Conservation (phyloP, 805 yeast species). For the Metschnikowia cubensis region DNA sequence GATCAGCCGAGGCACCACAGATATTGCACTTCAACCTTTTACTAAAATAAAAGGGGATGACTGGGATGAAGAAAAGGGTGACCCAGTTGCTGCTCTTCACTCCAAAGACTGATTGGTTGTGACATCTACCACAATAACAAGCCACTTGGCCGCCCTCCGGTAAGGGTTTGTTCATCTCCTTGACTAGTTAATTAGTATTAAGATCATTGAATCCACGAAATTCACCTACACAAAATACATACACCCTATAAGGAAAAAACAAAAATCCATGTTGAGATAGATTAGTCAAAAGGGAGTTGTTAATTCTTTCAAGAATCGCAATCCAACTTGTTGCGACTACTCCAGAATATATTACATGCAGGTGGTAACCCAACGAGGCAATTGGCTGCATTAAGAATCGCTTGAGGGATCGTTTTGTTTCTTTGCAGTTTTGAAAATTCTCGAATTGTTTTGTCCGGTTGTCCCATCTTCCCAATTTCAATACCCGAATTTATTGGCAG, state of each 20-base stretch:
- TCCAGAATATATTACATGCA: neutral
- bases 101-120: conserved; percentile 51
- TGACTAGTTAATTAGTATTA: conserved; percentile 14
- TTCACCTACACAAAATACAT: conserved; percentile 4
- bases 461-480: neutral
- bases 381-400: neutral
- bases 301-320: neutral
- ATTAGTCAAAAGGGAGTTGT: neutral
- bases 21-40: conserved; percentile 16
- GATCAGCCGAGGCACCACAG: conserved; percentile 19
- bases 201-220: no score
- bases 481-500: neutral
- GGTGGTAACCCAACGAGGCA: neutral
- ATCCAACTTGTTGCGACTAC: neutral
- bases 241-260: conserved; percentile 19
- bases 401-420: neutral
- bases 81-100: conserved; percentile 51
- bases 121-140: conserved; percentile 54
- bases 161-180: conserved; percentile 15
- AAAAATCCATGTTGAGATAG: conserved; percentile 14
- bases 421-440: neutral
- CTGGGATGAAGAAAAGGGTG: conserved; percentile 18
- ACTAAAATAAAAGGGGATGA: conserved; percentile 15
- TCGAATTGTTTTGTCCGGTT: neutral
- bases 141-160: conserved; percentile 14